phyloP scores from a whole-genome alignment of 2,329 filamentous ascomycete genomes.

The Ophiocordyceps camponoti-saundersi region DNA sequence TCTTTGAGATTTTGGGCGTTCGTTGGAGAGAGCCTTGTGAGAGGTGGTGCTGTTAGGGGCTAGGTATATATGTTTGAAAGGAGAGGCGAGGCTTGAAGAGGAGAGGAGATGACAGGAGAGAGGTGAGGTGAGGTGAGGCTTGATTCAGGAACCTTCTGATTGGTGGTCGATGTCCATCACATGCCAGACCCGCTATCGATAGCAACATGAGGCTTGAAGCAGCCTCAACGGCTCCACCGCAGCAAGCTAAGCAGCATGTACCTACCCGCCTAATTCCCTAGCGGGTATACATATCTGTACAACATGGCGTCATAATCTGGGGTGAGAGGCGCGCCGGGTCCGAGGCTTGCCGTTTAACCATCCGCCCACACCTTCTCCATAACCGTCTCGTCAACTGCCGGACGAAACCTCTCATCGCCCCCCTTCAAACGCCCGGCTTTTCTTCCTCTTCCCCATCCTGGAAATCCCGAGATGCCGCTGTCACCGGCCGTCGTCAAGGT shows the following conservation, averaged over 20 bases:
- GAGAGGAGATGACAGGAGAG: neutral
- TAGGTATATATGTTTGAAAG: neutral
- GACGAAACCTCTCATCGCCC: too few species aligned
- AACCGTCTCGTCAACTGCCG: neutral
- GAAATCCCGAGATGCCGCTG: slow-evolving; percentile 4
- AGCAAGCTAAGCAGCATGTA: neutral
- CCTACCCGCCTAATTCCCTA: neutral
- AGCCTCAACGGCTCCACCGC: too few species aligned
- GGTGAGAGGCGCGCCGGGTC: too few species aligned
- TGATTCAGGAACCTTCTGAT: too few species aligned
- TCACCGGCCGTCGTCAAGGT: slow-evolving; percentile 10
- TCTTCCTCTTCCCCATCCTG: too few species aligned
- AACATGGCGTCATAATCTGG: neutral
- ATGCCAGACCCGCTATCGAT: too few species aligned
- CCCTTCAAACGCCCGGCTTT: too few species aligned
- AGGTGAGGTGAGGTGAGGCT: too few species aligned
- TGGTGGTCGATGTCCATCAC: too few species aligned
- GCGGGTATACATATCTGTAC: neutral
- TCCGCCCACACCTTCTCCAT: neutral
- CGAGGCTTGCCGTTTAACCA: neutral
- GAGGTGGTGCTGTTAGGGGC: slow-evolving; percentile 45
- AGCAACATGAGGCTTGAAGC: too few species aligned
- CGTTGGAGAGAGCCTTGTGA: slow-evolving; percentile 66
- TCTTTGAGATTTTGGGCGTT: slow-evolving; percentile 71
- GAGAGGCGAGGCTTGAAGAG: neutral